Evolutionary conservation across 192 early-diverging fungal genomes (phyloP), one percentile per base, ranked within the genome.

Genomic region (Linnemannia elongata): DNA sequence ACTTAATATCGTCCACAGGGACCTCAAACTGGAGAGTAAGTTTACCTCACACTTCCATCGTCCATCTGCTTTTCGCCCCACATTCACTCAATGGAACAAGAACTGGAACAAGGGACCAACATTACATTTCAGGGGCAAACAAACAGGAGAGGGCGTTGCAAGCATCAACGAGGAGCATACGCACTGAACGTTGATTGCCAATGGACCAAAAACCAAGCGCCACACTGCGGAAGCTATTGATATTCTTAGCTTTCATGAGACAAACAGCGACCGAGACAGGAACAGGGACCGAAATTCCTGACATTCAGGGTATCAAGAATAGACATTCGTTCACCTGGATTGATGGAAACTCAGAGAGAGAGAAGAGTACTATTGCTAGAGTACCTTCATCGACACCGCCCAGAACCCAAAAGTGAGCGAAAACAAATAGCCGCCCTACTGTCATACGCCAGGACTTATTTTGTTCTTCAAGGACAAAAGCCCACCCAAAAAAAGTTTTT

Each of bases 21-120:
- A 94, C 78, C 75, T 94, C 6, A 94, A 94, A 54, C 81, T 94
- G 13, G 94, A 94, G 85, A 94, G 89, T 90, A 91, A 88, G 83
- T 91, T 22, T 4, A 20, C 24, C 60, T 27, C 12, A 30, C 33
- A 3, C 60, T 9, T 66, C 44, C 44, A 3, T 13, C 12, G 44
- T 45, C 44, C 44, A 45, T 13, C 13, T 3, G 10, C 60, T 12
- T 66, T 33, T 66, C 30, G 27, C 60, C 1, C 27, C 10, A n/a
- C 47, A 5, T 5, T 20, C 47, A 52, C 4, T 5, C 49, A 52
- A 13, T 35, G 60, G 30, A 66, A 33, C 60, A 27, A 9, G 55
- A 8, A 27, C 55, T 15, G 60, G 60, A 33, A 66, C 60, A 33
- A 30, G 30, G 24, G 9, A 52, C 20, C 18, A 30, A 33, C 60